A percentile compares a stretch with the other conserved stretches of the same genome.
These are phyloP conservation scores for Penicillium polonicum DNA, from an alignment of 2,329 filamentous ascomycete genomes.

Conservation along the genomic window DNA sequence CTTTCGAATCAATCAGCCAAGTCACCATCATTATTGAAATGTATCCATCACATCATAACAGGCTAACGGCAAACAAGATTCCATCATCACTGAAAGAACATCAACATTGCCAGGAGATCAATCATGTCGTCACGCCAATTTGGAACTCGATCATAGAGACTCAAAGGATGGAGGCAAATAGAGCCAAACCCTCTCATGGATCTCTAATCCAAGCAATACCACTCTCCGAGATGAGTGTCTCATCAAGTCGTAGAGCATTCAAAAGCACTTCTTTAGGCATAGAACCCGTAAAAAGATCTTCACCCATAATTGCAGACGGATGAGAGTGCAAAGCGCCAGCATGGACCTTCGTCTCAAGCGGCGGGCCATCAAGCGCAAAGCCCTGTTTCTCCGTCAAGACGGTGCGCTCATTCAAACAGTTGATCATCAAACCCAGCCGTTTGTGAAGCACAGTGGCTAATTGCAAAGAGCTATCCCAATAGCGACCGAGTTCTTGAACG, in stretches of 20 bases:
- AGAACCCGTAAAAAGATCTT: constrained; percentile 47
- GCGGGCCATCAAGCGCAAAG: constrained; percentile 37
- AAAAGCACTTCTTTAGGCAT: constrained; percentile 30
- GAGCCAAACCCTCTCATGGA: constrained; percentile 6
- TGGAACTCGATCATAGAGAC: background rate
- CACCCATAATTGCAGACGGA: constrained; percentile 23
- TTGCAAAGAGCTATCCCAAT: constrained; percentile 60
- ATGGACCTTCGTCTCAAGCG: constrained; percentile 44
- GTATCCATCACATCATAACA: constrained; percentile 2
- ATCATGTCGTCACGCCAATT: background rate
- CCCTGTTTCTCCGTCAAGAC: constrained; percentile 35
- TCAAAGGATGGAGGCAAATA: no score
- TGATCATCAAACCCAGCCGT: constrained; percentile 47
- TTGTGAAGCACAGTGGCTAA: constrained; percentile 52
- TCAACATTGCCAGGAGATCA: background rate
- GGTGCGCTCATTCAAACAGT: constrained; percentile 36
- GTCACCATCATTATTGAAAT: background rate
- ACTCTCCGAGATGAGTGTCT: constrained; percentile 24
- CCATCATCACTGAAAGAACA: background rate
- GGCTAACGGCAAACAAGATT: background rate
- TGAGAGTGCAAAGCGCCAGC: constrained; percentile 16
- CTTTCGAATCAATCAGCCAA: background rate
- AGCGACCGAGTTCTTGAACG: constrained; percentile 55
- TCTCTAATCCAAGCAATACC: constrained; percentile 32
- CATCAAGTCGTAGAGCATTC: constrained; percentile 33